Evolutionary conservation across 768 basidiomycete genomes (phyloP).

Genomic region (Tephrocybe sp.): DNA sequence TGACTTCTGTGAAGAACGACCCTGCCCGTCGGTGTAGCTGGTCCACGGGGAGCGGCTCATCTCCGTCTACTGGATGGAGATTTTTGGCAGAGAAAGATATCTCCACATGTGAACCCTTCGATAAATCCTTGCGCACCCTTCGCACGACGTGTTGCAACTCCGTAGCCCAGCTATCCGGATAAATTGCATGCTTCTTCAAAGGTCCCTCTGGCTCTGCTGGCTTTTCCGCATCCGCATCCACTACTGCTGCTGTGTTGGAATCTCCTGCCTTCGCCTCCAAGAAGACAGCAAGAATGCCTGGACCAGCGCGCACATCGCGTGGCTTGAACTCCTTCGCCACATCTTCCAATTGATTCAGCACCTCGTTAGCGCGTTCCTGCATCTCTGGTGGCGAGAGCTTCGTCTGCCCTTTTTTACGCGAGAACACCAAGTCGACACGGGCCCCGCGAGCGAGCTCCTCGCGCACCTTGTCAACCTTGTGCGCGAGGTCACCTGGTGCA

Average conservation of each 20-base stretch:
- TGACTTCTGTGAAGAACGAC: background rate
- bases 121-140: background rate
- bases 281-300: conserved; percentile 37
- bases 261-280: conserved; percentile 35
- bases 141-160: conserved; percentile 1
- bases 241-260: background rate
- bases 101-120: conserved; percentile 3
- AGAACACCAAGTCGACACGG: conserved; percentile 54
- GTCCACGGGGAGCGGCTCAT: background rate
- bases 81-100: background rate
- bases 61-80: background rate
- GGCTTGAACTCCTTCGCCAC: conserved; percentile 53
- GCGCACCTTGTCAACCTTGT: conserved; percentile 60
- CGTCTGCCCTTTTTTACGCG: conserved; percentile 44
- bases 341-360: conserved; percentile 37
- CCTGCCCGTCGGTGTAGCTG: background rate
- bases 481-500: conserved; percentile 53
- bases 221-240: background rate
- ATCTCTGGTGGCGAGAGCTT: conserved; percentile 36
- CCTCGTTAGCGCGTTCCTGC: conserved; percentile 39
- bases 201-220: background rate
- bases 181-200: background rate
- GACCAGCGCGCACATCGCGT: conserved; percentile 30
- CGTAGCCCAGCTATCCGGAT: background rate
- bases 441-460: conserved; percentile 59